Conservation (phyloP, 2,329 filamentous ascomycete species). For the Pseudogymnoascus sp. region DNA sequence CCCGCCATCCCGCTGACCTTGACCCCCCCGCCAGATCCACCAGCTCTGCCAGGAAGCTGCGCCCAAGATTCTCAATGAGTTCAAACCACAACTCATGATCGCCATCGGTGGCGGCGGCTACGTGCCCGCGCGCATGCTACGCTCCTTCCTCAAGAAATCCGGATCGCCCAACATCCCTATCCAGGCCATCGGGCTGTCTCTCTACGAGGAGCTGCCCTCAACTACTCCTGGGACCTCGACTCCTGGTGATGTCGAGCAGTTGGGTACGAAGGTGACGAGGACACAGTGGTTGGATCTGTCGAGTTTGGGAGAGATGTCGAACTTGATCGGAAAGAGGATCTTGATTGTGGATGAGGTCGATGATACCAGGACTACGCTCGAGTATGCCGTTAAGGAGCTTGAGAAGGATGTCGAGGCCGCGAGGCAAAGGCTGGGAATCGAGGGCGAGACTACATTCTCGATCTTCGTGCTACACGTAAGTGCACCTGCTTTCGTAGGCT, state of each 20-base stretch:
- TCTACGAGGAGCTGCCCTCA: conserved; percentile 76
- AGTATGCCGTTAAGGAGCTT: conserved; percentile 88
- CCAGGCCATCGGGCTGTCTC: conserved; percentile 94
- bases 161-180: conserved; percentile 93
- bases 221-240: conserved; percentile 33
- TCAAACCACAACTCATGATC: conserved; percentile 94
- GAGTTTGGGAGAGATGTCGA: conserved; percentile 74
- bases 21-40: conserved; percentile 63
- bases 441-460: conserved; percentile 71
- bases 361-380: conserved; percentile 87
- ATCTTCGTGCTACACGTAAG: conserved; percentile 89
- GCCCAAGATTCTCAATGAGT: conserved; percentile 70
- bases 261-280: conserved; percentile 89
- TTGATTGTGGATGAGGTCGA: conserved; percentile 94
- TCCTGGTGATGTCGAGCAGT: conserved; percentile 55
- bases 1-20: conserved; percentile 14
- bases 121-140: conserved; percentile 91
- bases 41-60: conserved; percentile 91
- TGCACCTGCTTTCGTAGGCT: conserved; percentile 4
- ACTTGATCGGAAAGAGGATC: conserved; percentile 84
- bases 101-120: conserved; percentile 97
- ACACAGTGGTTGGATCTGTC: conserved; percentile 97
- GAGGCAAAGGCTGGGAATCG: conserved; percentile 62
- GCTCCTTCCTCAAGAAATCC: conserved; percentile 90
- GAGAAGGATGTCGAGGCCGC: conserved; percentile 89